Base-by-base conservation (phyloP, 768 basidiomycete genomes). In the Tulasnella sp. region DNA sequence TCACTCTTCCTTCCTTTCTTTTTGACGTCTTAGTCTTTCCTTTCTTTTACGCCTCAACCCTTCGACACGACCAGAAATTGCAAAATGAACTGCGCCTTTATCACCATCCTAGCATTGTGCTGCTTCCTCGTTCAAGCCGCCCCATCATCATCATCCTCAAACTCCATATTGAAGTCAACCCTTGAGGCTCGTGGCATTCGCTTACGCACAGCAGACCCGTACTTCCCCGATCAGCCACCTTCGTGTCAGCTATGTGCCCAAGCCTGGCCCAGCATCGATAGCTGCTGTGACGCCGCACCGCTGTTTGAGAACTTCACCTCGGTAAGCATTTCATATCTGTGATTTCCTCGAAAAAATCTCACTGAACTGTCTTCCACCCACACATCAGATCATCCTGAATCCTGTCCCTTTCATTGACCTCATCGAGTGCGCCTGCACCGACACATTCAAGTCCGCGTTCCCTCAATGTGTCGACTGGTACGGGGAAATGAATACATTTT, bases 391-490 rank as follows among this genome's bases (percentile, higher is more conserved):
- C 82, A 88, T 92, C 72, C 90, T 90, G 83, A 91, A 92, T 81
- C 92, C 92, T 1, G 89, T 90, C 41, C 89, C 89, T 1, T 92
- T 92, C 85, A 87, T 92, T 81, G 88, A 89, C 82, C 87, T 91
- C 72, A 92, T 92, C 83, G 88, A 90, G 85, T 92, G 92, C 85
- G 88, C 91, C 6, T 93, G 92, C 83, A 86, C 88, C 3, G 87
- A 88, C 72, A 87, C 88, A 3, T 89, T 89, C 84, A 85, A 88
- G 80, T 81, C 85, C 75, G 85, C 84, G 14, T 88, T 89, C 85
- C 92, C 92, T 50, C 91, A 93, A 86, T 93, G 92, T 81, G 90
- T 90, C 54, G 91, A 93, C 83, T 93, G 92, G 91, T 92, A 73
- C 42, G 86, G 46, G 46, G 46, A 46, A 46, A 18, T 46, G 0